Evolutionary conservation across 2,329 filamentous ascomycete species (phyloP).

Genomic region (Monosporascus sp.): DNA sequence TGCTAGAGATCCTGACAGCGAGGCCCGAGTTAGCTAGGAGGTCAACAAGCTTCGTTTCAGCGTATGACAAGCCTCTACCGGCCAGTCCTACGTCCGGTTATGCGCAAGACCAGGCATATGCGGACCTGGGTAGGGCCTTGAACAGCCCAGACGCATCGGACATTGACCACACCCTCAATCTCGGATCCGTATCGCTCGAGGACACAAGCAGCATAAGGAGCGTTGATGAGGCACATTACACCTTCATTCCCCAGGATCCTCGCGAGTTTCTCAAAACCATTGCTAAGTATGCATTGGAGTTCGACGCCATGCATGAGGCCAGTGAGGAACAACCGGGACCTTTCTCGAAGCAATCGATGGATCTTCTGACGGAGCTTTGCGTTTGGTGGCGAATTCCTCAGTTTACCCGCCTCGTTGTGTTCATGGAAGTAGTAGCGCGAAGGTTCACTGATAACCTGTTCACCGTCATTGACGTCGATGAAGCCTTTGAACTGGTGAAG

Average conservation of each 20-base stretch:
- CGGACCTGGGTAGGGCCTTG: slow-evolving; percentile 48
- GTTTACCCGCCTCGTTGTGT: slow-evolving; percentile 71
- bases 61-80: slow-evolving; percentile 54
- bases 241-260: slow-evolving; percentile 83
- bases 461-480: slow-evolving; percentile 74
- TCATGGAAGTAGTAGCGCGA: slow-evolving; percentile 78
- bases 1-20: slow-evolving; percentile 82
- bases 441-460: slow-evolving; percentile 85
- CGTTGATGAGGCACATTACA: slow-evolving; percentile 67
- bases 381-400: slow-evolving; percentile 86
- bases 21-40: slow-evolving; percentile 81
- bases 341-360: slow-evolving; percentile 73
- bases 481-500: slow-evolving; percentile 78
- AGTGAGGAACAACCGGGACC: slow-evolving; percentile 45
- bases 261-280: slow-evolving; percentile 80
- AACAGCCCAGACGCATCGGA: slow-evolving; percentile 41
- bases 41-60: slow-evolving; percentile 47
- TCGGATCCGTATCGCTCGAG: slow-evolving; percentile 61
- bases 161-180: slow-evolving; percentile 64
- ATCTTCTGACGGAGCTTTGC: slow-evolving; percentile 80
- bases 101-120: slow-evolving; percentile 47
- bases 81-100: slow-evolving; percentile 44
- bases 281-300: slow-evolving; percentile 68
- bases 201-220: slow-evolving; percentile 46
- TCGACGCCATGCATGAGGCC: slow-evolving; percentile 55